Base-by-base conservation (phyloP, 2,329 filamentous ascomycete genomes). In the Cytospora schulzeri region DNA sequence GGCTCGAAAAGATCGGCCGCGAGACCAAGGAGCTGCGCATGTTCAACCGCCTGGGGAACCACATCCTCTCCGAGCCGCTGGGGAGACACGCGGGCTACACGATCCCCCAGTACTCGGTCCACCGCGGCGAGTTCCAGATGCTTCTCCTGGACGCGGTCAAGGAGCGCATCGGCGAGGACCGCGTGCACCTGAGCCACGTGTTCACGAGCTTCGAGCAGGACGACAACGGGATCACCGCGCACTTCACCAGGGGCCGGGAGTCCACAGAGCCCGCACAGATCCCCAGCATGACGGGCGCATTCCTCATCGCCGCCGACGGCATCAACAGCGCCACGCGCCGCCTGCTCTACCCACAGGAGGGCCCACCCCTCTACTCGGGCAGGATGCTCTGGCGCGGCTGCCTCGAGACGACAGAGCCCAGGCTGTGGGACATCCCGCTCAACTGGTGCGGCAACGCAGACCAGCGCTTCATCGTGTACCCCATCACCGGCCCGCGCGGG, bases 401-500 rank as follows among this genome's bases (percentile, higher is more conserved):
- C 67, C 70, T 77, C 7, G 76, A 79, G 66, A 74, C 75, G 12
- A 72, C 75, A 8, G 66, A 70, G 9, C 75, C 76, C 1, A 80
- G 79, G 65, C 70, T 81, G 14, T 80, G 78, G 0, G 77, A 77
- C 24, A 76, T 76, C 9, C 75, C 72, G 12, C 80, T 80, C 78
- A 74, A 80, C 4, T 80, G 78, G 79, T 76, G 77, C 14, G 79
- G 79, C 4, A 78, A 80, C 62, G 79, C 78, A 1, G 76, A 81
- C 64, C 78, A 80, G 63, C 80, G 80, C 53, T 80, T 80, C 71
- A 80, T 81, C 67, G 78, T 78, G 6, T 81, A 81, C 62, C 79
- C 78, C 1, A 80, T 81, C 50, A 76, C 75, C 14, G 71, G 74
- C 24, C 73, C 76, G 19, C 73, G 76, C 3, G 71, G 72, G 35